Base-by-base conservation (phyloP, 805 yeast genomes). In the Sugiyamaella marilandica region DNA sequence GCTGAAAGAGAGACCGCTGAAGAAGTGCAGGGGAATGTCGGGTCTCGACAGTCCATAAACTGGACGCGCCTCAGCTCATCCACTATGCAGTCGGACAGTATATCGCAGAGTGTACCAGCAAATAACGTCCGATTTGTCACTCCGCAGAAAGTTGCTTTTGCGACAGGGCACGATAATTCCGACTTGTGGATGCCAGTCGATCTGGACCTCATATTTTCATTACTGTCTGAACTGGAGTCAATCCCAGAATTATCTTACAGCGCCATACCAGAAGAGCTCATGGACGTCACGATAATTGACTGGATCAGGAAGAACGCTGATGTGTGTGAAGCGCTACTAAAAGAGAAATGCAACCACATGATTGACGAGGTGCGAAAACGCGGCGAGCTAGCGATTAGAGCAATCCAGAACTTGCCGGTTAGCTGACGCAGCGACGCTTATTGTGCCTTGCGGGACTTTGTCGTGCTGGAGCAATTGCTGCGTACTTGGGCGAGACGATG, bases 241-340 rank as follows among this genome's bases (percentile, higher is more conserved):
- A 13, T 18, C 5, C 31, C 47, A 41, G 51, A 37, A 31, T 48
- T 51, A 14, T 18, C 29, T 16, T 24, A 10, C 41, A 74, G 8
- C 60, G 47, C 45, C n/a, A 46, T 51, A 8, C 26, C 68, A 9
- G 59, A 59, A 2, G 78, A 78, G 24, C 90, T 86, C 62, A 72
- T 86, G 59, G 73, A 78, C 10, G 81, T 84, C 84, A 79, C 85
- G 0, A 77, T 88, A n/a, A 74, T 75, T 47, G 79, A 85, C 54
- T 89, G 95, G 95, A 68, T 86, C 18, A 62, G 63, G 31, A 72
- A 75, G 57, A 77, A 78, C 59, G 85, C 88, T 0, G 66, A 69
- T 10, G 79, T 77, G 56, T 83, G 85, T 19, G 75, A 75, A 41
- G 66, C 66, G 26, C 71, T 80, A 45, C 71, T 84, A 5, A 64